These are phyloP conservation scores for Syncephalastrum sp. DNA, from an alignment of 371 early-diverging fungal species.

Conservation along the genomic window DNA sequence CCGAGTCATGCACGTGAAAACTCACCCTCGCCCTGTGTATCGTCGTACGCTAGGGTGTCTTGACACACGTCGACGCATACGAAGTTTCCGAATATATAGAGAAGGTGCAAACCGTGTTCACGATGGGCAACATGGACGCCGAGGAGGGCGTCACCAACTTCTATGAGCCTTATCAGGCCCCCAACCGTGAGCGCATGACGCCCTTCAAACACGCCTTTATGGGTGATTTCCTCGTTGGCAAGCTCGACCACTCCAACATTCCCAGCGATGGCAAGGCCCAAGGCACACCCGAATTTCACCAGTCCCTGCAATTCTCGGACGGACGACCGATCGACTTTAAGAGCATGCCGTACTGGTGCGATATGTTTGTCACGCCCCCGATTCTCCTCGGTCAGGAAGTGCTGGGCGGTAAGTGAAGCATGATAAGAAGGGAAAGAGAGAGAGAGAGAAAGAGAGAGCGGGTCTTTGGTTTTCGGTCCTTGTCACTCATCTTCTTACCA, in stretches of 20 bases:
- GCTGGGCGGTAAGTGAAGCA: slow-evolving; percentile 13
- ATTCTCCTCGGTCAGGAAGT: slow-evolving; percentile 24
- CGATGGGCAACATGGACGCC: slow-evolving; percentile 43
- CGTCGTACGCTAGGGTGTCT: background rate
- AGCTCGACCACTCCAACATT: slow-evolving; percentile 7
- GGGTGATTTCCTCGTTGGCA: slow-evolving; percentile 21
- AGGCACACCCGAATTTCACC: slow-evolving; percentile 28
- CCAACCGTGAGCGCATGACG: slow-evolving; percentile 14
- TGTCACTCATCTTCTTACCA: too few species aligned
- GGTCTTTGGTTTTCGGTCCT: too few species aligned
- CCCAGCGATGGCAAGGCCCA: slow-evolving; percentile 16
- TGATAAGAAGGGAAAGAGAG: too few species aligned
- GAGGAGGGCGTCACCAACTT: slow-evolving; percentile 33
- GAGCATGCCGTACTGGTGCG: slow-evolving; percentile 43
- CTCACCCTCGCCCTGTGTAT: too few species aligned
- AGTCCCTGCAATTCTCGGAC: slow-evolving; percentile 32
- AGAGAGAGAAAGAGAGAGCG: too few species aligned
- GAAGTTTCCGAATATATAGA: slow-evolving; percentile 22
- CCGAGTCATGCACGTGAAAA: too few species aligned
- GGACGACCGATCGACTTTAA: slow-evolving; percentile 38
- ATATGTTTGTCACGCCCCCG: slow-evolving; percentile 46
- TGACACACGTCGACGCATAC: slow-evolving; percentile 16
- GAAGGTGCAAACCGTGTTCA: slow-evolving; percentile 34
- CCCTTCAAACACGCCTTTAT: slow-evolving; percentile 31
- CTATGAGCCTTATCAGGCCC: slow-evolving; percentile 21